phyloP scores from a whole-genome alignment of 306 rosid genomes.

The Trifolium fragiferum region DNA sequence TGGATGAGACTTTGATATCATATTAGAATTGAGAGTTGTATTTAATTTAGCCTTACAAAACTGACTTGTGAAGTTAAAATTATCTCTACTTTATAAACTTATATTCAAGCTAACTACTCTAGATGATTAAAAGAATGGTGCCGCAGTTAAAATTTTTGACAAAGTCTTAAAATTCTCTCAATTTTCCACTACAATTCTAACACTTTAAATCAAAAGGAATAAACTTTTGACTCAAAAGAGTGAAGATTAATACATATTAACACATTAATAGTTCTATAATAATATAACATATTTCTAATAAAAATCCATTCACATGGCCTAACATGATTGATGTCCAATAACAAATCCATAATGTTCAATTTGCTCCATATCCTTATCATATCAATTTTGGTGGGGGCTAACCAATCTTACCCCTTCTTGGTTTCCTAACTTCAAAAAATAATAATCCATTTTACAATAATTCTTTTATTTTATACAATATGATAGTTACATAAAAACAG shows the following conservation, averaged over 20 bases:
- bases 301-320: conserved; percentile 39
- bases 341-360: conserved; percentile 10
- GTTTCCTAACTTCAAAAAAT: conserved; percentile 31
- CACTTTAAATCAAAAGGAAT: not conserved
- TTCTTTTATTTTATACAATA: conserved; percentile 13
- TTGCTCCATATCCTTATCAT: conserved; percentile 45
- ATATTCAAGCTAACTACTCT: too few relatives aligned
- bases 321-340: conserved; percentile 41
- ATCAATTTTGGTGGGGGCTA: conserved; percentile 31
- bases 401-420: conserved; percentile 39
- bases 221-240: not conserved
- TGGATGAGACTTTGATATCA: too few relatives aligned
- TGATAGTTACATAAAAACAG: conserved; percentile 26
- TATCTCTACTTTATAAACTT: too few relatives aligned
- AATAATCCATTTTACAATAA: not conserved
- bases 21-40: too few relatives aligned
- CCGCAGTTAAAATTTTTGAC: too few relatives aligned
- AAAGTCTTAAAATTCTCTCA: too few relatives aligned
- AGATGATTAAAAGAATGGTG: too few relatives aligned
- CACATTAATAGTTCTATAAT: not conserved
- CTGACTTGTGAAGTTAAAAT: too few relatives aligned
- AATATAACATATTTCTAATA: not conserved
- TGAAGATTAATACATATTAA: not conserved
- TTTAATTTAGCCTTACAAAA: too few relatives aligned
- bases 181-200: not conserved